Percentiles rank a stretch among this genome's conserved stretches.
phyloP scores from a whole-genome alignment of 2,329 filamentous ascomycete genomes.

The Aspergillus fructus region DNA sequence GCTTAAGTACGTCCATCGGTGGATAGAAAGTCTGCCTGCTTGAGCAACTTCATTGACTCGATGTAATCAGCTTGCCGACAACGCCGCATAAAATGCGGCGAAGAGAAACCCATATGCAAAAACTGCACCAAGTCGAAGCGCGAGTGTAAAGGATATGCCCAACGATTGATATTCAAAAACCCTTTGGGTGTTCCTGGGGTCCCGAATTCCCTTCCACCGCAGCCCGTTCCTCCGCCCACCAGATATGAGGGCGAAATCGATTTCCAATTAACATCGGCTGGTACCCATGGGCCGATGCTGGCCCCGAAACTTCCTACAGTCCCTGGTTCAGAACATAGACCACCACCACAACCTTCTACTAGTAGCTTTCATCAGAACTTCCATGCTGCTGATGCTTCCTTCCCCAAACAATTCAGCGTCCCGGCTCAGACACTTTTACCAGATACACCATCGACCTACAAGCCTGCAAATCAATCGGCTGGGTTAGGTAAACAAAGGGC shows the following conservation, averaged over 20 bases:
- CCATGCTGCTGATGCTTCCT: slow-evolving; percentile 9
- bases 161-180: slow-evolving; percentile 43
- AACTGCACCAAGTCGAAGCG: slow-evolving; percentile 49
- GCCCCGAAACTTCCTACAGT: slow-evolving; percentile 30
- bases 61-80: slow-evolving; percentile 72
- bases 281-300: slow-evolving; percentile 34
- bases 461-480: background rate
- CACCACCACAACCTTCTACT: slow-evolving; percentile 8
- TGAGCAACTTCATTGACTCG: slow-evolving; percentile 11
- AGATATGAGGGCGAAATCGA: slow-evolving; percentile 23
- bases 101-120: slow-evolving; percentile 59
- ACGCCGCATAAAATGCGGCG: slow-evolving; percentile 95
- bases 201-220: slow-evolving; percentile 21
- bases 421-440: slow-evolving; percentile 10
- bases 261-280: slow-evolving; percentile 27
- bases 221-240: slow-evolving; percentile 17
- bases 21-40: slow-evolving; percentile 20
- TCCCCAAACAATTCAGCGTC: slow-evolving; percentile 20
- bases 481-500: background rate
- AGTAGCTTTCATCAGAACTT: background rate
- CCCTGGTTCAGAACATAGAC: slow-evolving; percentile 13
- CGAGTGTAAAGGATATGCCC: slow-evolving; percentile 45
- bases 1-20: slow-evolving; percentile 65
- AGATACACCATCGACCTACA: background rate
- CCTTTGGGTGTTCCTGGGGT: slow-evolving; percentile 36